These are phyloP conservation scores for Corniculantispora saksenae DNA, from an alignment of 2,329 filamentous ascomycete species.

Conservation along the genomic window DNA sequence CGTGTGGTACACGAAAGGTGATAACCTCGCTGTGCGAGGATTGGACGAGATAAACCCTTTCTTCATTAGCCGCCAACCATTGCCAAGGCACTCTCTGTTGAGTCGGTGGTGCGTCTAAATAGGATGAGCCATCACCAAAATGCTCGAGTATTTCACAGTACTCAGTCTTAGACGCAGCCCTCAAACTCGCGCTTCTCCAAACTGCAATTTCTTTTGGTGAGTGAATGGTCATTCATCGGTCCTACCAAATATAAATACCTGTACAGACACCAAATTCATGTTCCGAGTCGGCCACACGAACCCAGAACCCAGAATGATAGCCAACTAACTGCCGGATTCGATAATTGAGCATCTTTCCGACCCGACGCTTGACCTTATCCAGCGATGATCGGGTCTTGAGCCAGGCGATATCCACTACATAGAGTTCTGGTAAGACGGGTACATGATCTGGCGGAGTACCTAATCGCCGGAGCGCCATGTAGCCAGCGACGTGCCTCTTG, in stretches of 20 bases:
- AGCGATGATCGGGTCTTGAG: neutral
- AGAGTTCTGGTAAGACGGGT: neutral
- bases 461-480: no score
- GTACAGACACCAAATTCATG: slow-evolving; percentile 4
- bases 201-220: neutral
- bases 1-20: slow-evolving; percentile 1
- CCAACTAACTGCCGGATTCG: neutral
- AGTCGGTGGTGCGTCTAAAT: neutral
- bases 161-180: neutral
- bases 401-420: neutral
- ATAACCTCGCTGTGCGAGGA: neutral
- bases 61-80: neutral
- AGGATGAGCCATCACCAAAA: neutral
- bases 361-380: neutral
- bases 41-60: no score
- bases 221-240: neutral
- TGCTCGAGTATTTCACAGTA: neutral
- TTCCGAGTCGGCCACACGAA: neutral
- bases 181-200: neutral
- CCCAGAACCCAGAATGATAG: slow-evolving; percentile 1
- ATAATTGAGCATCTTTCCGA: slow-evolving; percentile 1
- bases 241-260: neutral
- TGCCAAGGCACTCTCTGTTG: neutral
- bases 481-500: no score
- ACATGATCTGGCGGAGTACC: neutral